phyloP scores from a whole-genome alignment of 2,329 filamentous ascomycete genomes.

The Phoma sp. region DNA sequence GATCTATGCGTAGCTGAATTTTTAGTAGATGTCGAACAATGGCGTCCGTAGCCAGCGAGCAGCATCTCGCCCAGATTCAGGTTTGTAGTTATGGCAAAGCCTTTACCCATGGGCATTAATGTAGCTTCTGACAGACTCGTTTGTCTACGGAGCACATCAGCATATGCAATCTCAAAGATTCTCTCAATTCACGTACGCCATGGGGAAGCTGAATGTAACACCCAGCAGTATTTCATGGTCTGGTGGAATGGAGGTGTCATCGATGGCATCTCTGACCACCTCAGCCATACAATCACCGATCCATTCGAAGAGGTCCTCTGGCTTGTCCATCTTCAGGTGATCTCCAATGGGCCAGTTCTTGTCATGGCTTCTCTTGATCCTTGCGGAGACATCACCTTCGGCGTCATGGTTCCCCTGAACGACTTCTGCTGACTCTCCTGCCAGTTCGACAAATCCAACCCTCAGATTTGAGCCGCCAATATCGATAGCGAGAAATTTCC shows the following conservation, averaged over 20 bases:
- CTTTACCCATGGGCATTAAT: slow-evolving; percentile 74
- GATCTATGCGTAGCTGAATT: slow-evolving; percentile 6
- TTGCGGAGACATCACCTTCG: slow-evolving; percentile 33
- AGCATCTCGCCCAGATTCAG: slow-evolving; percentile 68
- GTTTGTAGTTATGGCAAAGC: slow-evolving; percentile 68
- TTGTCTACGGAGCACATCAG: slow-evolving; percentile 53
- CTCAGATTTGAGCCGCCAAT: slow-evolving; percentile 74
- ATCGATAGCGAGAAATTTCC: slow-evolving; percentile 55
- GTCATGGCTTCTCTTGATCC: slow-evolving; percentile 68
- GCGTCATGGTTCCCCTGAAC: slow-evolving; percentile 1
- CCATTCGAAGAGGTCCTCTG: slow-evolving; percentile 80
- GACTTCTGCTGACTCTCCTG: slow-evolving; percentile 44
- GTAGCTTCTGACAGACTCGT: slow-evolving; percentile 67
- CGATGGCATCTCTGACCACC: slow-evolving; percentile 68
- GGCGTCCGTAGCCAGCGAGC: slow-evolving; percentile 64
- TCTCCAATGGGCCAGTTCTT: slow-evolving; percentile 78
- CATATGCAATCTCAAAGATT: neutral
- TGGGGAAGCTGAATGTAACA: slow-evolving; percentile 75
- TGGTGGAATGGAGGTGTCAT: slow-evolving; percentile 34
- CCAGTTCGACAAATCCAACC: slow-evolving; percentile 71
- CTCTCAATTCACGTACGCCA: slow-evolving; percentile 53
- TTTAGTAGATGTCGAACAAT: slow-evolving; percentile 53
- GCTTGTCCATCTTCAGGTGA: slow-evolving; percentile 75
- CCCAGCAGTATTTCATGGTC: slow-evolving; percentile 63
- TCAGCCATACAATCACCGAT: slow-evolving; percentile 79